Percentiles rank a stretch among this genome's conserved stretches.
These are phyloP conservation scores for Cyberlindnera bimundalis DNA, from an alignment of 805 yeast species.

Conservation along the genomic window DNA sequence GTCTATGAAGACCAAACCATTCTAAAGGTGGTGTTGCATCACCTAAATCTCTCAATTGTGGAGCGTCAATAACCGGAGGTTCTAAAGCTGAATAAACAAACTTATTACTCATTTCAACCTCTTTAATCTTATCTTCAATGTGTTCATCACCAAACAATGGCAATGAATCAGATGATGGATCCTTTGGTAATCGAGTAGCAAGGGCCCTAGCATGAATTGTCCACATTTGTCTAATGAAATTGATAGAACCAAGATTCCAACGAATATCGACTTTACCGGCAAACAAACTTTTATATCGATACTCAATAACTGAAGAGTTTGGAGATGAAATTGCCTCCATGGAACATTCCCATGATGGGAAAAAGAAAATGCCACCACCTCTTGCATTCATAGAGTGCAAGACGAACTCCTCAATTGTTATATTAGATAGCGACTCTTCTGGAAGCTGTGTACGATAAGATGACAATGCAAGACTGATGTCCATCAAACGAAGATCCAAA, in stretches of 20 bases:
- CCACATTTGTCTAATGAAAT: slow-evolving; percentile 90
- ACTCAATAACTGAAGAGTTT: slow-evolving; percentile 55
- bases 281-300: slow-evolving; percentile 65
- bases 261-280: slow-evolving; percentile 88
- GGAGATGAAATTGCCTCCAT: slow-evolving; percentile 73
- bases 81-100: slow-evolving; percentile 61
- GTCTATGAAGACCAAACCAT: slow-evolving; percentile 94
- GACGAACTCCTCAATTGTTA: slow-evolving; percentile 54
- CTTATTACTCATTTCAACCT: slow-evolving; percentile 43
- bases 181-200: slow-evolving; percentile 50
- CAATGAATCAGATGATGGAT: slow-evolving; percentile 12
- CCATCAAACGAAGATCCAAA: slow-evolving; percentile 56
- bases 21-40: slow-evolving; percentile 97
- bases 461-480: slow-evolving; percentile 67
- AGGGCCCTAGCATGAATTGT: slow-evolving; percentile 76
- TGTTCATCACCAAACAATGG: slow-evolving; percentile 32
- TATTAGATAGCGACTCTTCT: slow-evolving; percentile 44
- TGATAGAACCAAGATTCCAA: slow-evolving; percentile 93
- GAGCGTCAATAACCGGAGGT: slow-evolving; percentile 83
- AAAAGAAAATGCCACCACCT: slow-evolving; percentile 77
- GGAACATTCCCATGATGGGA: slow-evolving; percentile 70
- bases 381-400: slow-evolving; percentile 51
- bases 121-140: slow-evolving; percentile 42
- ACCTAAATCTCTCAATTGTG: slow-evolving; percentile 86
- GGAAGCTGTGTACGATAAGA: slow-evolving; percentile 47